Conservation (phyloP, 257 asterid species). For the Penstemon barbatus region DNA sequence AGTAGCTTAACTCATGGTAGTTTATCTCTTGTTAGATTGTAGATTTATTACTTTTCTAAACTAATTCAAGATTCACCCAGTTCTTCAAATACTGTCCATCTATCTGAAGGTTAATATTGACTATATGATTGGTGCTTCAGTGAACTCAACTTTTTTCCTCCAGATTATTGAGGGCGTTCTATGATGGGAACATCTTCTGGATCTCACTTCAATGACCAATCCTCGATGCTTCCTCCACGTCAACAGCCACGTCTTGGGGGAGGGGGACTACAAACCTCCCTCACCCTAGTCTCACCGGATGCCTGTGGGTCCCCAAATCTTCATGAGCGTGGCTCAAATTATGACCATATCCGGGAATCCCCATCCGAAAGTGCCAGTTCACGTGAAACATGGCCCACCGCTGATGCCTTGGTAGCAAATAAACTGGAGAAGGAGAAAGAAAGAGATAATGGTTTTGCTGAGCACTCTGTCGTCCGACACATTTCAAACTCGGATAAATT, state of each 20-base stretch:
- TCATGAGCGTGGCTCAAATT: conserved; percentile 80
- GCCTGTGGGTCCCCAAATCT: conserved; percentile 76
- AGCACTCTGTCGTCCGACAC: conserved; percentile 72
- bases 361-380: conserved; percentile 98
- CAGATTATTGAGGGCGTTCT: conserved; percentile 25
- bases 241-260: conserved; percentile 84
- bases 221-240: conserved; percentile 93
- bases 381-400: conserved; percentile 89
- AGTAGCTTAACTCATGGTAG: not conserved
- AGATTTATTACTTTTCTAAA: not conserved
- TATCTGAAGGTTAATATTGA: no score
- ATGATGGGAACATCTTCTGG: conserved; percentile 73
- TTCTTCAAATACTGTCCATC: no score
- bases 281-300: conserved; percentile 78
- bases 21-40: conserved; percentile 9
- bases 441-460: conserved; percentile 67
- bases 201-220: conserved; percentile 66
- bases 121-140: not conserved
- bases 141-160: conserved; percentile 6
- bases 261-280: conserved; percentile 60
- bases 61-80: not conserved
- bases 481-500: conserved; percentile 65
- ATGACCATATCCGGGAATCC: conserved; percentile 78
- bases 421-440: conserved; percentile 67
- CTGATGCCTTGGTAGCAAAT: conserved; percentile 64